These are phyloP conservation scores for Aspergillus cristatus DNA, from an alignment of 495 filamentous ascomycete genomes.

Conservation along the genomic window DNA sequence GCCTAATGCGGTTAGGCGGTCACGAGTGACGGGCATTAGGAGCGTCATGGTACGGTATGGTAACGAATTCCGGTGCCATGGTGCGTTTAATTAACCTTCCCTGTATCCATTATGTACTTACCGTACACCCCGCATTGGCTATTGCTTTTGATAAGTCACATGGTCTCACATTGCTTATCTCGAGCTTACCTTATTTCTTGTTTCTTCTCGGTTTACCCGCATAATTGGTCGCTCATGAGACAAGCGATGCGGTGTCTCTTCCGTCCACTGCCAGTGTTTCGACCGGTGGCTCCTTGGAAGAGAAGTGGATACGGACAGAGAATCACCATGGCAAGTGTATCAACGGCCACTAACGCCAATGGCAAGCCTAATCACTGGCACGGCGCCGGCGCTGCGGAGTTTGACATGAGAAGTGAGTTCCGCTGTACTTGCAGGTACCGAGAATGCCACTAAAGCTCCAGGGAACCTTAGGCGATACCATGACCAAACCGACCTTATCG, in stretches of 20 bases:
- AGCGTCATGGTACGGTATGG: background rate
- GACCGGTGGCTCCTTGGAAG: slow-evolving; percentile 1
- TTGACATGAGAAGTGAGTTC: slow-evolving; percentile 46
- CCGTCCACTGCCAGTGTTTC: slow-evolving; percentile 6
- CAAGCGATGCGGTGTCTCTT: slow-evolving; percentile 6
- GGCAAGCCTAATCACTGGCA: slow-evolving; percentile 42
- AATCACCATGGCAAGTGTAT: slow-evolving; percentile 17
- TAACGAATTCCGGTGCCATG: background rate
- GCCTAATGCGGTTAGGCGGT: background rate
- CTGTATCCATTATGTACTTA: too few relatives aligned
- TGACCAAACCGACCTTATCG: slow-evolving; percentile 72
- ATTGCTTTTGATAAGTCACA: too few relatives aligned
- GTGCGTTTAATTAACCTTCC: too few relatives aligned
- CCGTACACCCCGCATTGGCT: too few relatives aligned
- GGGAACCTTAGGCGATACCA: slow-evolving; percentile 49
- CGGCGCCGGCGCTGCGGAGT: slow-evolving; percentile 51
- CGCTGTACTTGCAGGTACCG: too few relatives aligned
- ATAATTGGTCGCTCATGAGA: slow-evolving; percentile 6
- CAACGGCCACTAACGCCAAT: slow-evolving; percentile 11
- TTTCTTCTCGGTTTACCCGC: too few relatives aligned
- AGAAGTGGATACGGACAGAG: slow-evolving; percentile 5
- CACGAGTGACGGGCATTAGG: background rate
- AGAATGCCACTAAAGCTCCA: background rate
- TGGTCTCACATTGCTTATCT: too few relatives aligned
- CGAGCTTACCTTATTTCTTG: too few relatives aligned